phyloP scores from a whole-genome alignment of 208 protist genomes.

The Leptomonas pyrrhocoris region DNA sequence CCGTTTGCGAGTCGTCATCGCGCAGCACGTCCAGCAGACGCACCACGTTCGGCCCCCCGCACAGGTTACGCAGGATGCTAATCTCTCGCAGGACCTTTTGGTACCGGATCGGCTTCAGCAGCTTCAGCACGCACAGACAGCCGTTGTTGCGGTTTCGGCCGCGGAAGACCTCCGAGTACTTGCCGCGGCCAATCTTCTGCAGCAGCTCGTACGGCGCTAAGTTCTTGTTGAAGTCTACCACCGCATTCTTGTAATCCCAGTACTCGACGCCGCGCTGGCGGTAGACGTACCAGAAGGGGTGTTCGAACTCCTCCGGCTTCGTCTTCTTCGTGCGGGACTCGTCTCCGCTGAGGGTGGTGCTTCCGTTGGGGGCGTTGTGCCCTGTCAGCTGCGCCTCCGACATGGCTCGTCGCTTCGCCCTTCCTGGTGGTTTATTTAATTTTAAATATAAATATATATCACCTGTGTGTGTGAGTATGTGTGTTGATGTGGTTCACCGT shows the following conservation, averaged over 20 bases:
- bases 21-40: constrained; percentile 97
- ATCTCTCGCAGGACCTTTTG: constrained; percentile 99
- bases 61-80: constrained; percentile 98
- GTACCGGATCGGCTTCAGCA: constrained; percentile 98
- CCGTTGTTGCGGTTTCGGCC: constrained; percentile 91
- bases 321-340: constrained; percentile 23
- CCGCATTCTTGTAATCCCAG: constrained; percentile 93
- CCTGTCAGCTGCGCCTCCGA: not conserved
- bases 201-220: constrained; percentile 96
- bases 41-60: constrained; percentile 98
- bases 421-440: not conserved
- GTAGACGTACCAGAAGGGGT: constrained; percentile 86
- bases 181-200: constrained; percentile 96
- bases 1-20: constrained; percentile 95
- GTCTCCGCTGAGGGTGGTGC: not conserved
- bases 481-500: not conserved
- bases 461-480: not conserved
- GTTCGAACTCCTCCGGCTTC: constrained; percentile 44
- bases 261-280: constrained; percentile 84
- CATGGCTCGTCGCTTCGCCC: not conserved
- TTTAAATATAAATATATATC: not conserved
- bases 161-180: constrained; percentile 99
- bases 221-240: constrained; percentile 81
- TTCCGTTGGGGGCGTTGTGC: not conserved
- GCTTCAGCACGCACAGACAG: constrained; percentile 97